Evolutionary conservation across 495 filamentous ascomycete species (phyloP), one percentile per base, ranked within the genome.

Genomic region (Friedmanniomyces simplex): DNA sequence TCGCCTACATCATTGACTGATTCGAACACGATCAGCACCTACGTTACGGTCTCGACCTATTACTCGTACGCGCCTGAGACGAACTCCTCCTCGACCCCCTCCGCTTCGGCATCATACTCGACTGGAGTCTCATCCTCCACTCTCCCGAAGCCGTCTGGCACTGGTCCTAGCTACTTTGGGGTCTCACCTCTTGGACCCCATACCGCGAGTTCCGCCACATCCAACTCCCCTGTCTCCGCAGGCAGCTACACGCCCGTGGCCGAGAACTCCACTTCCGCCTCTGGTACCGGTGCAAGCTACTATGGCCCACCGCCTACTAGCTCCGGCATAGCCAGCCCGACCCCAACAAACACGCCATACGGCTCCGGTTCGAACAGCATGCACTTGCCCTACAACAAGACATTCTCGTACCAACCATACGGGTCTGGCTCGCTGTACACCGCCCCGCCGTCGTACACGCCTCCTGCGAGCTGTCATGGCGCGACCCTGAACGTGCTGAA

Each of bases 401-500:
- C 26, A 2, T 32, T 14, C 26, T 2, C 49, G 7, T 49, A 28
- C 25, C 11, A 49, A 14, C 46, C 46, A 49, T n/a, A 16, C 43
- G 43, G 21, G 7, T 16, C 20, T 26, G 46, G 20, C 46, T 24
- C 25, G 21, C 20, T 21, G 25, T 4, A 24, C 16, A 28, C 41
- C 5, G 20, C 46, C 46, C 8, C 46, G 7, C 8, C 46, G 46
- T 5, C 46, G 11, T 24, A 22, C 25, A 24, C 20, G 6, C 46
- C 46, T 24, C 28, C 26, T 21, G 25, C 18, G 25, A 13, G 18
- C 22, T 61, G 59, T 24, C 30, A 52, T 18, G 61, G 61, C 34
- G 43, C 39, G 24, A 64, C 62, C 1, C 32, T 64, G 18, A 59
- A 64, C 47, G 59, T 64, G 0, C 45, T 61, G 10, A 25, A 52